Evolutionary conservation across 495 filamentous ascomycete genomes (phyloP).

Genomic region (Neurospora terricola): DNA sequence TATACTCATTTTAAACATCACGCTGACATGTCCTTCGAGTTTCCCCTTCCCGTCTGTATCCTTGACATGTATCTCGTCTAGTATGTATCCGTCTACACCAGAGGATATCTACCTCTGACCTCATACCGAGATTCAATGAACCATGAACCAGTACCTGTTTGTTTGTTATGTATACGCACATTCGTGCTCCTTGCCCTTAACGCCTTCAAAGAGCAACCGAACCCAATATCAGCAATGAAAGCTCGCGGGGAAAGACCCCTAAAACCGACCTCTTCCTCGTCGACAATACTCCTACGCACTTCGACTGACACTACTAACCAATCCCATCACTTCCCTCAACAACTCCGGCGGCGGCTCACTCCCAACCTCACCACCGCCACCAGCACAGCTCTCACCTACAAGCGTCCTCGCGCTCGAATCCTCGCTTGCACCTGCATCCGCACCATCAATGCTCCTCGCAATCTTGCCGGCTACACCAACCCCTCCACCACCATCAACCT

Average conservation of each 20-base stretch:
- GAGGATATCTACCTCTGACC: neutral
- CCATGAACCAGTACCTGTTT: neutral
- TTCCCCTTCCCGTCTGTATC: neutral
- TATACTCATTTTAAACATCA: neutral
- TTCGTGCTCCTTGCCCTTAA: neutral
- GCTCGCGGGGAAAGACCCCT: neutral
- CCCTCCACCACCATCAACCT: neutral
- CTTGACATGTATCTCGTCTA: neutral
- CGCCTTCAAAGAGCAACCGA: neutral
- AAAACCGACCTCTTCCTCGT: neutral
- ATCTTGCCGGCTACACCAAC: neutral
- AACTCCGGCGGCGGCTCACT: neutral
- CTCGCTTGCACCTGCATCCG: neutral
- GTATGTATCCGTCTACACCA: neutral
- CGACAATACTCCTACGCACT: neutral
- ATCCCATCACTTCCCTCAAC: neutral
- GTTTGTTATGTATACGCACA: neutral
- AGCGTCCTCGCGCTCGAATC: neutral
- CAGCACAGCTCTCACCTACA: neutral
- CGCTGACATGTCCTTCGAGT: neutral
- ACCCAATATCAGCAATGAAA: neutral
- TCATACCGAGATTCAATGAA: neutral
- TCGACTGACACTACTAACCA: neutral
- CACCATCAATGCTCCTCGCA: neutral
- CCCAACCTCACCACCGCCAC: neutral